phyloP scores from a whole-genome alignment of 2,329 filamentous ascomycete species.

The Colletotrichum spaethianum region DNA sequence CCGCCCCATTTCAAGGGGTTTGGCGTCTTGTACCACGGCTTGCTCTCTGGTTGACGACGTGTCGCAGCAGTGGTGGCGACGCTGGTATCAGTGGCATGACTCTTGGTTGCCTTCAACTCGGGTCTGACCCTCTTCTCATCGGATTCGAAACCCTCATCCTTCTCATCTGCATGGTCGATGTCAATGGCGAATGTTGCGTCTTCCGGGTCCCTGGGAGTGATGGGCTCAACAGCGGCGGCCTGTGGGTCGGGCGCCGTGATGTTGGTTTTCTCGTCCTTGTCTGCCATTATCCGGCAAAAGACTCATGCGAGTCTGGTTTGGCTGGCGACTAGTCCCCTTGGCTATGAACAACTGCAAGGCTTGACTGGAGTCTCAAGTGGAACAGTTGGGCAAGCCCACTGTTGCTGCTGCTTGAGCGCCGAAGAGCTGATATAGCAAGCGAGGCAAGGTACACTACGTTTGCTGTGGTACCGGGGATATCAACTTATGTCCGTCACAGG shows the following conservation, averaged over 20 bases:
- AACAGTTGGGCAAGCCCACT: not conserved
- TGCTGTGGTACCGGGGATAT: conserved; percentile 7
- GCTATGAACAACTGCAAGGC: not conserved
- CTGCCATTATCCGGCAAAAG: conserved; percentile 39
- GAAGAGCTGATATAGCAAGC: not conserved
- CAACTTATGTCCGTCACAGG: conserved; percentile 23
- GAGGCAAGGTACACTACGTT: not conserved
- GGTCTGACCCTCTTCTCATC: conserved; percentile 35
- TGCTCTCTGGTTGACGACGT: conserved; percentile 53
- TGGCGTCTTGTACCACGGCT: conserved; percentile 74
- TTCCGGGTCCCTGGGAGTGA: conserved; percentile 29
- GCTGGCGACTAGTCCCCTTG: not conserved
- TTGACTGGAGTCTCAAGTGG: not conserved
- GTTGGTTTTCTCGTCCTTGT: conserved; percentile 46
- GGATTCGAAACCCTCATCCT: conserved; percentile 7
- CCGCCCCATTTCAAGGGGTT: conserved; percentile 75
- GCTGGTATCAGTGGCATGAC: conserved; percentile 68
- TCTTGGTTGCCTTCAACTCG: conserved; percentile 60
- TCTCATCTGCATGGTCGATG: conserved; percentile 36
- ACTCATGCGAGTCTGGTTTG: not conserved
- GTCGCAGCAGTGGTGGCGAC: conserved; percentile 59
- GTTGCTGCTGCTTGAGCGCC: not conserved
- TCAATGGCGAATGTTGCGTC: conserved; percentile 30
- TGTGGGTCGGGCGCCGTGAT: conserved; percentile 48
- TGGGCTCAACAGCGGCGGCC: conserved; percentile 48